phyloP scores from a whole-genome alignment of 108 stramenopile genomes.

The Discostella stelligeroides region DNA sequence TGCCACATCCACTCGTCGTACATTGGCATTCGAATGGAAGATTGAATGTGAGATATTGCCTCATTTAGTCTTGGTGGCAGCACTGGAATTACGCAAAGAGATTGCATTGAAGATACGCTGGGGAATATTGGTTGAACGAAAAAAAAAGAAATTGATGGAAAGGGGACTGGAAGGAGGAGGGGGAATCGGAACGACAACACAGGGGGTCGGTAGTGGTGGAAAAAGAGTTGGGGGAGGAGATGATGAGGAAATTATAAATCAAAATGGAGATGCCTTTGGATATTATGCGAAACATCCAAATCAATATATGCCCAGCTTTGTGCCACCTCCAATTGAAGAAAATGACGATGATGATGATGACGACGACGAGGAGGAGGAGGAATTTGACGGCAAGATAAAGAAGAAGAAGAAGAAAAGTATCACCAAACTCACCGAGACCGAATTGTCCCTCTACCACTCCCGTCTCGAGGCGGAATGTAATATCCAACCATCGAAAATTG shows the following conservation, averaged over 20 bases:
- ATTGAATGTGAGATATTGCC: slow-evolving; percentile 26
- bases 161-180: background rate
- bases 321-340: background rate
- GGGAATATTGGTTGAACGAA: slow-evolving; percentile 30
- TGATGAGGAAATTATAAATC: slow-evolving; percentile 7
- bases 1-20: slow-evolving; percentile 20
- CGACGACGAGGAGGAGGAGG: slow-evolving; percentile 18
- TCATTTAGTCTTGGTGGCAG: slow-evolving; percentile 25
- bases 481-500: slow-evolving; percentile 42
- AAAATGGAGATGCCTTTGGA: slow-evolving; percentile 24
- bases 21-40: slow-evolving; percentile 27
- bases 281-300: slow-evolving; percentile 48
- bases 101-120: slow-evolving; percentile 24
- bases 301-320: slow-evolving; percentile 39
- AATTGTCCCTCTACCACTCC: background rate
- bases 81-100: slow-evolving; percentile 33
- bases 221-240: background rate
- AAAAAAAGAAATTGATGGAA: slow-evolving; percentile 1
- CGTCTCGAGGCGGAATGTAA: slow-evolving; percentile 23
- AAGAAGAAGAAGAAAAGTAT: slow-evolving; percentile 20
- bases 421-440: background rate
- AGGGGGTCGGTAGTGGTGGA: too few relatives aligned
- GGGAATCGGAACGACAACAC: background rate
- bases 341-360: slow-evolving; percentile 26
- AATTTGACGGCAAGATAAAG: slow-evolving; percentile 23